These are phyloP conservation scores for Auriculariales sp. DNA, from an alignment of 768 basidiomycete species.

Conservation along the genomic window DNA sequence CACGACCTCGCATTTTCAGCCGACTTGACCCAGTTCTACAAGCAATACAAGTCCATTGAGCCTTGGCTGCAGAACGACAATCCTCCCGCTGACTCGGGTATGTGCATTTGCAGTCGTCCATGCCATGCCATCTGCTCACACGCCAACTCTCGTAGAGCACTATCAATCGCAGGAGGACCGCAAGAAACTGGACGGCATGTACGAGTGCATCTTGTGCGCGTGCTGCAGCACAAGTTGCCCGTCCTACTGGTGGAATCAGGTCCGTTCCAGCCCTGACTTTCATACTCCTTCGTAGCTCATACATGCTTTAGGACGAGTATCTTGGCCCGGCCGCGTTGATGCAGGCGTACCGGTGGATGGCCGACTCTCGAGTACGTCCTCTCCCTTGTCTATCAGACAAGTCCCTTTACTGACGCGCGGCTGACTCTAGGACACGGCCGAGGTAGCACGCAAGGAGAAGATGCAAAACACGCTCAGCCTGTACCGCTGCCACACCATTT, in stretches of 20 bases:
- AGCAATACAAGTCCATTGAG: constrained; percentile 99
- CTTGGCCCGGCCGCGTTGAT: constrained; percentile 93
- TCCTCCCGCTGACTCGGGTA: constrained; percentile 46
- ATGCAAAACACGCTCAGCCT: constrained; percentile 93
- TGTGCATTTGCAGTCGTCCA: neutral
- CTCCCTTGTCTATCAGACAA: neutral
- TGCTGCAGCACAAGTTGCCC: constrained; percentile 98
- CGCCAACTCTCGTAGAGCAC: constrained; percentile 45
- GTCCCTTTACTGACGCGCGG: neutral
- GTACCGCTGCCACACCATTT: constrained; percentile 98
- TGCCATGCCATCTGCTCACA: neutral
- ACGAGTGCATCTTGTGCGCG: constrained; percentile 94
- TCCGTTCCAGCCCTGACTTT: too few species aligned
- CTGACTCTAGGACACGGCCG: constrained; percentile 49
- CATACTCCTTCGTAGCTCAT: too few species aligned
- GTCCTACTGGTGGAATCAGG: constrained; percentile 99
- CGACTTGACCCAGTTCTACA: constrained; percentile 85
- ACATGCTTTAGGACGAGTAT: constrained; percentile 92
- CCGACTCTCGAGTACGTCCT: constrained; percentile 71
- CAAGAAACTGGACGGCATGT: constrained; percentile 90
- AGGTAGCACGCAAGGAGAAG: constrained; percentile 71
- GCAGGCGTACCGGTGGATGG: constrained; percentile 97
- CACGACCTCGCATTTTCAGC: constrained; percentile 12
- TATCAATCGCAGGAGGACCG: constrained; percentile 85
- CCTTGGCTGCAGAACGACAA: constrained; percentile 92